Conservation (phyloP, 2,329 filamentous ascomycete genomes). For the Clonostachys chloroleuca region DNA sequence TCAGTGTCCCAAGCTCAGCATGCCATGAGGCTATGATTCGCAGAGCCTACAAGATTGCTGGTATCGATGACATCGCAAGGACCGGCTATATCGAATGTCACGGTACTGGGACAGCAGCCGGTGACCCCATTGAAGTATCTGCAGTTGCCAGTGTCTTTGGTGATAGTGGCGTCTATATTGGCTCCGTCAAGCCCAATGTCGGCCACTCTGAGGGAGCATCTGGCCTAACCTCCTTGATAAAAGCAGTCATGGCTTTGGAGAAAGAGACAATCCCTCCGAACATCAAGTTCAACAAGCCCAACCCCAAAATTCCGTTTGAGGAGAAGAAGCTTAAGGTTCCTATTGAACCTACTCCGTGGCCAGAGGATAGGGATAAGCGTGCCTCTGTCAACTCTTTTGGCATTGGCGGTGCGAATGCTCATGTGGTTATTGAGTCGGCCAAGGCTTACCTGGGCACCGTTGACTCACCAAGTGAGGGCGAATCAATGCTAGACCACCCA, state of each 20-base stretch:
- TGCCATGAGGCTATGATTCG: conserved; percentile 32
- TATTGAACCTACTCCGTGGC: conserved; percentile 9
- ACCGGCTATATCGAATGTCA: conserved; percentile 31
- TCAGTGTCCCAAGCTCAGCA: conserved; percentile 28
- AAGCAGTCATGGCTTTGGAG: conserved; percentile 31
- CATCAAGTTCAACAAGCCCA: conserved; percentile 29
- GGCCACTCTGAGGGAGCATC: conserved; percentile 34
- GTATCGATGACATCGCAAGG: conserved; percentile 9
- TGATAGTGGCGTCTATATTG: conserved; percentile 14
- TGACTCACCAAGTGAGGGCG: not conserved
- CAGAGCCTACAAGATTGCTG: conserved; percentile 22
- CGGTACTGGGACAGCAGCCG: conserved; percentile 36
- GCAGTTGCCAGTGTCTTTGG: conserved; percentile 25
- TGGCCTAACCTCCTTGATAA: conserved; percentile 34
- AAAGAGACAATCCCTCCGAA: conserved; percentile 33
- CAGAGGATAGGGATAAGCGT: conserved; percentile 8
- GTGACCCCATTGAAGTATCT: conserved; percentile 33
- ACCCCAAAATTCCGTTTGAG: conserved; percentile 18
- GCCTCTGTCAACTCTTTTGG: conserved; percentile 25
- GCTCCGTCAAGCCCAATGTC: conserved; percentile 32
- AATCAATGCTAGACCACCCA: not conserved
- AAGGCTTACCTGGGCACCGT: not conserved
- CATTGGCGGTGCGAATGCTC: conserved; percentile 24
- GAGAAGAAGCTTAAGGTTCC: conserved; percentile 14
- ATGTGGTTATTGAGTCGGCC: conserved; percentile 10